Conservation (phyloP, 768 basidiomycete species). For the Coprinellus aureogranulatus region DNA sequence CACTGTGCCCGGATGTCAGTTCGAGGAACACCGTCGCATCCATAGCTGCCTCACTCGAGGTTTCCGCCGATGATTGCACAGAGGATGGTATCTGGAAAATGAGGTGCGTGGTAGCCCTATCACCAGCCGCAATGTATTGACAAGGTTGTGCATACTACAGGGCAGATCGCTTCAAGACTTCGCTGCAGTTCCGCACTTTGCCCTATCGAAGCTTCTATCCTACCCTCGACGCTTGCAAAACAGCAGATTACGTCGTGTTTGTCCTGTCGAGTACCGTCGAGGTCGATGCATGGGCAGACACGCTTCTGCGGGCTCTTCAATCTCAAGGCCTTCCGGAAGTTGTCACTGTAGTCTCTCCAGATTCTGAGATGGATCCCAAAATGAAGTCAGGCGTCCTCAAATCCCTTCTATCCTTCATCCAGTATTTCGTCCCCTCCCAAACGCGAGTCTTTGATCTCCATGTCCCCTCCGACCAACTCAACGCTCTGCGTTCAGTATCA, state of each 20-base stretch:
- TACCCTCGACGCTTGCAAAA: constrained; percentile 80
- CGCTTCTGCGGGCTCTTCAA: constrained; percentile 81
- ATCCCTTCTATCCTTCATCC: constrained; percentile 90
- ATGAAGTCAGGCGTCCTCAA: constrained; percentile 68
- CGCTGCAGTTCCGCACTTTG: constrained; percentile 81
- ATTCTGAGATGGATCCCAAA: constrained; percentile 55
- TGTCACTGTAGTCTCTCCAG: constrained; percentile 67
- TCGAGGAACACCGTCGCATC: constrained; percentile 49
- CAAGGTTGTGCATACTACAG: constrained; percentile 34
- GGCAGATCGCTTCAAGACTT: constrained; percentile 87
- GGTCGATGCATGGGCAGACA: constrained; percentile 84
- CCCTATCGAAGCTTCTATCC: constrained; percentile 70
- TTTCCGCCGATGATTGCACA: constrained; percentile 49
- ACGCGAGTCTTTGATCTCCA: constrained; percentile 73
- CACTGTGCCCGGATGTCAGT: constrained; percentile 68
- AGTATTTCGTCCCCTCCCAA: constrained; percentile 89
- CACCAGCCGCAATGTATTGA: background rate
- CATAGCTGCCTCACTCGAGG: constrained; percentile 60
- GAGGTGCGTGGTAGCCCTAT: constrained; percentile 45
- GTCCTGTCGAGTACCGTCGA: constrained; percentile 78
- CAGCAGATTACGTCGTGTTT: constrained; percentile 88
- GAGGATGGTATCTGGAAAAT: constrained; percentile 62
- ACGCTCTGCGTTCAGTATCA: constrained; percentile 71
- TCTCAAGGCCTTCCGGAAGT: constrained; percentile 87
- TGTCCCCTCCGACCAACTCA: constrained; percentile 61